phyloP scores from a whole-genome alignment of 2,329 filamentous ascomycete genomes.

The Fonsecaea nubica region DNA sequence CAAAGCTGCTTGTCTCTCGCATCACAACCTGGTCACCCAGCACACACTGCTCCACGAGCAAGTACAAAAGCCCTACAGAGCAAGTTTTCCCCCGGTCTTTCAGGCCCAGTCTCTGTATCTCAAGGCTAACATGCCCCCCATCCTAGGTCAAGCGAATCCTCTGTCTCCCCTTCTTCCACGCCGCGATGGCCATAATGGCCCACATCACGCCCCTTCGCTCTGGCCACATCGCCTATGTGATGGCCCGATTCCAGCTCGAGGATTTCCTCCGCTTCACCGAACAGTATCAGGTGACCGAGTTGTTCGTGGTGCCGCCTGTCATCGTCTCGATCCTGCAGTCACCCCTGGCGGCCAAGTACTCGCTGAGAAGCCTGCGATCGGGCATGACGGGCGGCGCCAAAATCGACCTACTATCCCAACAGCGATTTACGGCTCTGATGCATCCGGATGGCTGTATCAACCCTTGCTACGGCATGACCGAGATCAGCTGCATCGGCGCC shows the following conservation, averaged over 20 bases:
- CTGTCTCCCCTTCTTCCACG: conserved; percentile 24
- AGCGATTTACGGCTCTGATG: conserved; percentile 51
- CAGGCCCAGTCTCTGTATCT: neutral
- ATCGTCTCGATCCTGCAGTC: conserved; percentile 45
- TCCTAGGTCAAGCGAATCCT: conserved; percentile 13
- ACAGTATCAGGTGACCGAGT: conserved; percentile 28
- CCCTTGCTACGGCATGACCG: conserved; percentile 63
- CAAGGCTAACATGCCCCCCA: neutral
- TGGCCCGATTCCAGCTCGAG: conserved; percentile 50
- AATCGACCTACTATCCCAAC: conserved; percentile 51
- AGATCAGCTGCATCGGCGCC: conserved; percentile 48
- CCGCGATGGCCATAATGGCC: conserved; percentile 19
- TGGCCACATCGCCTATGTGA: conserved; percentile 55
- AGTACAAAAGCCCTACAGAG: conserved; percentile 16
- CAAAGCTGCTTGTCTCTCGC: conserved; percentile 64
- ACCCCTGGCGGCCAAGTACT: conserved; percentile 33
- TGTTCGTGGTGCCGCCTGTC: conserved; percentile 51
- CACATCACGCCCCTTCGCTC: conserved; percentile 46
- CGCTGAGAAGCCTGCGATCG: conserved; percentile 40
- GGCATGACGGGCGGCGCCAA: conserved; percentile 54
- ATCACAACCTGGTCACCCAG: conserved; percentile 57
- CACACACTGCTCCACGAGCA: conserved; percentile 43
- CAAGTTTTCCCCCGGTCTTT: neutral
- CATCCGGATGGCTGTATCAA: conserved; percentile 51
- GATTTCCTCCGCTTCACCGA: conserved; percentile 26